phyloP scores from a whole-genome alignment of 23 red algal species.

The Gracilaria caudata region DNA sequence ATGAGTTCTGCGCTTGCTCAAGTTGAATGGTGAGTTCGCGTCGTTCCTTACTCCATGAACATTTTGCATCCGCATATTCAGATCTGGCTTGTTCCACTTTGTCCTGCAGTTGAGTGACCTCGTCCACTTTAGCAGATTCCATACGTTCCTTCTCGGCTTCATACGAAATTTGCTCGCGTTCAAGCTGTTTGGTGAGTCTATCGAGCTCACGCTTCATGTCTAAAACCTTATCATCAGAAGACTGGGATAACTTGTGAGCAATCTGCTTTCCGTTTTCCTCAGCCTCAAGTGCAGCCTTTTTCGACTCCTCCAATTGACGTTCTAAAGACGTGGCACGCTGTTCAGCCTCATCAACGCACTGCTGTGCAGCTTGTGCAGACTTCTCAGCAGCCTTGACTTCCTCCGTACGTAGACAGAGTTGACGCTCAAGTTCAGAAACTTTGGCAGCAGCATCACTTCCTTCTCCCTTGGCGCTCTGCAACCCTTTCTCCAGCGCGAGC shows the following conservation, averaged over 20 bases:
- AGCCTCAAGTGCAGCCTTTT: conserved; percentile 34
- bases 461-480: conserved; percentile 41
- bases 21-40: conserved; percentile 31
- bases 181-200: conserved; percentile 12
- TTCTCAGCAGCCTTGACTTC: conserved; percentile 53
- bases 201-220: conserved; percentile 22
- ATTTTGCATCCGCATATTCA: conserved; percentile 25
- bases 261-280: conserved; percentile 20
- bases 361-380: conserved; percentile 1
- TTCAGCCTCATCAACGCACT: not conserved
- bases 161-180: conserved; percentile 23
- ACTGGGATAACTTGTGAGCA: not conserved
- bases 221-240: conserved; percentile 29
- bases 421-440: conserved; percentile 43
- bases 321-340: not conserved
- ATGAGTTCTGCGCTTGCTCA: conserved; percentile 47
- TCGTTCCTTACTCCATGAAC: conserved; percentile 30
- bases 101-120: conserved; percentile 30
- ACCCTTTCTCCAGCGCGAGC: conserved; percentile 40
- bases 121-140: conserved; percentile 8
- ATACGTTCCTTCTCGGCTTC: conserved; percentile 28
- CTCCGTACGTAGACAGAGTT: conserved; percentile 48
- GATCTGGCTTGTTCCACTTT: conserved; percentile 31
- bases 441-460: conserved; percentile 39
- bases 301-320: not conserved